Percentiles rank a stretch among this genome's conserved stretches.
phyloP scores from a whole-genome alignment of 169 alveolate genomes.

The Cryptosporidium sp. region DNA sequence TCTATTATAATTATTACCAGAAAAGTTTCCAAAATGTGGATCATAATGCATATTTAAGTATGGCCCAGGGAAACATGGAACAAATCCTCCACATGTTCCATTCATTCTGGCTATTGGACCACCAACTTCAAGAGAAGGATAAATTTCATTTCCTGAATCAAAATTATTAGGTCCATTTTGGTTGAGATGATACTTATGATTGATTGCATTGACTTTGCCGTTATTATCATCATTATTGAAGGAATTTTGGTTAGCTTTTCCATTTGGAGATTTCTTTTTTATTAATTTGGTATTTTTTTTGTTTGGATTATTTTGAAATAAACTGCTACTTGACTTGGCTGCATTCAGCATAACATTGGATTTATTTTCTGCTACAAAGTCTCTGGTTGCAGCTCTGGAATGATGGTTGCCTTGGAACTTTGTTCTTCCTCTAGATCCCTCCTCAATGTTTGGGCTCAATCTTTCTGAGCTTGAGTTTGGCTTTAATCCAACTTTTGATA shows the following conservation, averaged over 20 bases:
- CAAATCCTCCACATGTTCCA: slow-evolving; percentile 9
- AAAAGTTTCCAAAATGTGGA: background rate
- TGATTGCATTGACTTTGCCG: background rate
- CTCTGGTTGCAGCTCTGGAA: slow-evolving; percentile 7
- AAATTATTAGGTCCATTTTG: background rate
- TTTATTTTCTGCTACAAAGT: slow-evolving; percentile 49
- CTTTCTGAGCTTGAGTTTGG: slow-evolving; percentile 51
- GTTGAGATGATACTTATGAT: background rate
- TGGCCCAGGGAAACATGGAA: slow-evolving; percentile 32
- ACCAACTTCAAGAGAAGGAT: slow-evolving; percentile 64
- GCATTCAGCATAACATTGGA: slow-evolving; percentile 42
- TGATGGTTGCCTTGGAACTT: background rate
- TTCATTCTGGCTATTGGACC: slow-evolving; percentile 69
- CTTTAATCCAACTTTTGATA: slow-evolving; percentile 39
- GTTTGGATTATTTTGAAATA: background rate
- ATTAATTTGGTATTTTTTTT: slow-evolving; percentile 15
- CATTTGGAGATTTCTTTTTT: background rate
- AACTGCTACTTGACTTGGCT: slow-evolving; percentile 40
- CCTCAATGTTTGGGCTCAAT: background rate
- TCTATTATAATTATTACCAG: background rate
- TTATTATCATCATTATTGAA: background rate
- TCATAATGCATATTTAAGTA: slow-evolving; percentile 9
- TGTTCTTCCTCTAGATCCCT: slow-evolving; percentile 49
- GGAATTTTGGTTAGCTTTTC: slow-evolving; percentile 6
- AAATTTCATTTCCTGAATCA: background rate